phyloP scores from a whole-genome alignment of 2,329 filamentous ascomycete genomes.

The Aspergillus japonicus region DNA sequence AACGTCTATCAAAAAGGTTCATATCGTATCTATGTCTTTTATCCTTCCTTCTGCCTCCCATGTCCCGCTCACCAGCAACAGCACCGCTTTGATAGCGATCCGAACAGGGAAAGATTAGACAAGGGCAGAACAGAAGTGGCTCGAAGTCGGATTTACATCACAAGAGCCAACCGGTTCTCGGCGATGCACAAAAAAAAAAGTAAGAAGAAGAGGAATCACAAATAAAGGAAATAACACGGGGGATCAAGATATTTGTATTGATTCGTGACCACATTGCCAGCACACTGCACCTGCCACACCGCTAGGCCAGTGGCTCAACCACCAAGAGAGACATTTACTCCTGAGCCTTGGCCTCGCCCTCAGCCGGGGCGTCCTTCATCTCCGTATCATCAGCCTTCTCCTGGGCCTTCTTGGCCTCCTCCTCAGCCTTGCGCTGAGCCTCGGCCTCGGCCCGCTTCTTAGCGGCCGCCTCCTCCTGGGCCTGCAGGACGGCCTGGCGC shows the following conservation, averaged over 20 bases:
- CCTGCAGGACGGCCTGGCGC: constrained; percentile 67
- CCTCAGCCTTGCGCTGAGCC: constrained; percentile 74
- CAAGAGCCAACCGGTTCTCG: constrained; percentile 8
- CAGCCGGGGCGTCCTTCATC: constrained; percentile 61
- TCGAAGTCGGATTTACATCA: constrained; percentile 13
- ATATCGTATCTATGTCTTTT: constrained; percentile 13
- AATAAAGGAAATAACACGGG: constrained; percentile 10
- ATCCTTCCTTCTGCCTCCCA: not conserved
- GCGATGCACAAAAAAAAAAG: constrained; percentile 4
- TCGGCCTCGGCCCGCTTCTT: constrained; percentile 67
- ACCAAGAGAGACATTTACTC: constrained; percentile 28
- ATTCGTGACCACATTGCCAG: constrained; percentile 26
- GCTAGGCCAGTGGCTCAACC: constrained; percentile 11
- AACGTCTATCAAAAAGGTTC: constrained; percentile 15
- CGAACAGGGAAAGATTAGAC: not conserved
- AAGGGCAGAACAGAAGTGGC: not conserved
- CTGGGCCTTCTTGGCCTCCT: constrained; percentile 58
- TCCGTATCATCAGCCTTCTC: constrained; percentile 50
- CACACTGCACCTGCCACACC: constrained; percentile 17
- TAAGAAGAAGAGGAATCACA: constrained; percentile 5
- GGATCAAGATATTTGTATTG: constrained; percentile 20
- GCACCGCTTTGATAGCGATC: not conserved
- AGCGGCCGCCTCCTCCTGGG: constrained; percentile 63
- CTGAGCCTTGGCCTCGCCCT: constrained; percentile 35
- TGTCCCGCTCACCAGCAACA: not conserved